Base-by-base conservation (phyloP, 202 grass and related monocot species). In the Setaria viridis region DNA sequence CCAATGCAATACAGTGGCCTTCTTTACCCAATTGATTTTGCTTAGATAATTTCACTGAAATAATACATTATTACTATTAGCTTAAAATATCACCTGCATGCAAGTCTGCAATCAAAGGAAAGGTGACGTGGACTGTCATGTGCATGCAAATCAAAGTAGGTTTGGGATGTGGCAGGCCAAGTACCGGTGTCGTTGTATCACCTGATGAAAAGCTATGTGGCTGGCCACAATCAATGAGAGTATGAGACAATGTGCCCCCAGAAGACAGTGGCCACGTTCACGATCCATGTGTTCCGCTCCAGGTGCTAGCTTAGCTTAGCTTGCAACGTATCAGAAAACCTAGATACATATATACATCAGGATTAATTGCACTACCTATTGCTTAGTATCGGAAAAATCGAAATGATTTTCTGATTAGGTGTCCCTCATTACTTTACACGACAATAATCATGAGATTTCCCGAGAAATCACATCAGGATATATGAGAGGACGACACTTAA, bases 361-460 rank as follows among this genome's bases (percentile, higher is more conserved):
- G 19, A 42, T 55, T 55, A 55, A 35, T 35, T 74, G 72, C 48
- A 54, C 9, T 74, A 11, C 17, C 1, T 32, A 30, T 32, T 62
- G 48, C 17, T 75, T 55, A 74, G 50, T 55, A 37, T 56, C 50
- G 33, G 30, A 56, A 9, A 69, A n/a, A 45, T 62, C 41, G 54
- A 59, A 19, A 82, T 72, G 68, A 48, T 82, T 71, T 71, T 47
- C 57, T 58, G 33, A 58, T 76, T 76, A 58, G 73, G 42, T 76
- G 33, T 76, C 34, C 65, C 33, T 42, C 53, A 76, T 2, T 56
- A 56, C 29, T 0, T 0, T 53, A 53, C 71, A 74, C 48, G 62
- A 62, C 59, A 72, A 79, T 4, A 80, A 86, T 80, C 67, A 80
- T 73, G 43, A 86, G 46, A 72, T 86, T 73, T 80, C 9, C n/a